Evolutionary conservation across 495 filamentous ascomycete species (phyloP), one percentile per base, ranked within the genome.

Genomic region (Mycothermus thermophilus): DNA sequence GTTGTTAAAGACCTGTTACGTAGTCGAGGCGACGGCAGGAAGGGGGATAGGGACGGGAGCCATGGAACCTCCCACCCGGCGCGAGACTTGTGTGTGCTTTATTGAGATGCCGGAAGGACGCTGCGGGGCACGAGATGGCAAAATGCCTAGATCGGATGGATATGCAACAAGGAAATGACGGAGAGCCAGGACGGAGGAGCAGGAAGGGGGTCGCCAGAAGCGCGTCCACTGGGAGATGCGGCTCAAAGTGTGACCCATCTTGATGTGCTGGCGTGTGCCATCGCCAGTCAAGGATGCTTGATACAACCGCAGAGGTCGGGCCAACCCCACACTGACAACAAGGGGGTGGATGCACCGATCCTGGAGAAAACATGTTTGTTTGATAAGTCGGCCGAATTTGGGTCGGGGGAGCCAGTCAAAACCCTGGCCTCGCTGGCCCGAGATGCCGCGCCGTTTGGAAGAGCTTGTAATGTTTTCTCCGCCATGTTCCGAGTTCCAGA

Each of bases 211-310:
- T 67, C 59, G 55, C 52, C 54, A 55, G 60, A 63, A 57, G 69
- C 64, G 69, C 56, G 66, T 59, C 43, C 40, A 53, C 44, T 43
- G 51, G 49, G 58, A 64, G 60, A 69, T 74, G 69, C 69, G 69
- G 68, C 69, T 74, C 62, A 58, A 67, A 63, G 67, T 67, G 65
- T 60, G 66, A 69, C 66, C 67, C 67, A 66, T 70, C 57, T 65
- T 82, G 84, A 85, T 94, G 85, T 75, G 85, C 67, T 94, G 85
- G 85, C 85, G 79, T 77, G 59, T 66, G 66, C 81, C 69, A 63
- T 75, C 72, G 67, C 85, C 83, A 90, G 78, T 82, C n/a, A n/a
- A n/a, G n/a, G n/a, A n/a, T n/a, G n/a, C n/a, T n/a, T 67, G 64
- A 71, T 74, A 69, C 63, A 73, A 60, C 43, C 53, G 58, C 58